phyloP scores from a whole-genome alignment of 495 filamentous ascomycete species.

The Aspergillus olivimuriae region DNA sequence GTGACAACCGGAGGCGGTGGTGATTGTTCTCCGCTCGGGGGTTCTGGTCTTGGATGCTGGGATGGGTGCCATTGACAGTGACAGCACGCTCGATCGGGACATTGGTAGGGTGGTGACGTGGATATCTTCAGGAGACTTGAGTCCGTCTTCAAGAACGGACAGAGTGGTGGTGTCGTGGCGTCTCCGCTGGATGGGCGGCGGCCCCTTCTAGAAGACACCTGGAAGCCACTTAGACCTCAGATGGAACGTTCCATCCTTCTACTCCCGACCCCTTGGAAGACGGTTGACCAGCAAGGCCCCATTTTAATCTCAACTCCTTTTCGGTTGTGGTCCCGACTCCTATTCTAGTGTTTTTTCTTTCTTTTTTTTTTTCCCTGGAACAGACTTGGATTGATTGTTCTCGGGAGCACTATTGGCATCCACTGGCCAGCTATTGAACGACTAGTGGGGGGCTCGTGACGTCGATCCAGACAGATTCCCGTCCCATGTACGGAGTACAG shows the following conservation, averaged over 20 bases:
- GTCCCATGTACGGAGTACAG: too few relatives aligned
- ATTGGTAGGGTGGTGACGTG: background rate
- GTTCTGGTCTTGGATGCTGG: too few relatives aligned
- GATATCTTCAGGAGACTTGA: background rate
- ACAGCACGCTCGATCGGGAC: background rate
- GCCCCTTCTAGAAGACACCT: constrained; percentile 26
- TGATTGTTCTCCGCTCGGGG: too few relatives aligned
- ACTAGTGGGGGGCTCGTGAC: constrained; percentile 2
- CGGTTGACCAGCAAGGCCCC: too few relatives aligned
- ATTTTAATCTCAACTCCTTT: background rate
- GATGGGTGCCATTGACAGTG: too few relatives aligned
- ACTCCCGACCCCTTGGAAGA: background rate
- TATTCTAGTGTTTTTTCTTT: background rate
- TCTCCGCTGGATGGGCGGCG: background rate
- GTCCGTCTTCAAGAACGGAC: background rate
- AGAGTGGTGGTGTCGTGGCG: background rate
- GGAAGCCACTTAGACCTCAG: constrained; percentile 16
- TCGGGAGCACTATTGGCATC: constrained; percentile 12
- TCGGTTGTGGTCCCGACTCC: constrained; percentile 2
- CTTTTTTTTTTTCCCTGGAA: background rate
- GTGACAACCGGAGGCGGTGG: too few relatives aligned
- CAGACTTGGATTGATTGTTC: background rate
- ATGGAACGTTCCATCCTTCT: constrained; percentile 17
- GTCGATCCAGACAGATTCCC: constrained; percentile 1
- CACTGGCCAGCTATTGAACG: constrained; percentile 11